phyloP scores from a whole-genome alignment of 306 rosid species.

The Dalbergia cultrata region DNA sequence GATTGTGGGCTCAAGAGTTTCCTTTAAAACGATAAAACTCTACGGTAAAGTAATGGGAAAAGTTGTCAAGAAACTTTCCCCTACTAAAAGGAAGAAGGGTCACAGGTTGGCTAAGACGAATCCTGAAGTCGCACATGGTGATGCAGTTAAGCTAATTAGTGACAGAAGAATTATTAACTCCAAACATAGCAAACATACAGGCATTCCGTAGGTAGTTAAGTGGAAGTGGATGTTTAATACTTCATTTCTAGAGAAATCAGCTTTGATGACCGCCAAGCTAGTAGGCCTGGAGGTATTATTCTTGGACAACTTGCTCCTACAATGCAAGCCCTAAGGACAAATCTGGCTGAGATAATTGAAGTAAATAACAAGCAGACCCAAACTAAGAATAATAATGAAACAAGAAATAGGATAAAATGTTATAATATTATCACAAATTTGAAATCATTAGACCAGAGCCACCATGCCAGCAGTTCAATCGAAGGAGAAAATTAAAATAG shows the following conservation, averaged over 20 bases:
- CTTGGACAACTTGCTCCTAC: constrained; percentile 32
- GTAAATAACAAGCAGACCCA: constrained; percentile 13
- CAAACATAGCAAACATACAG: constrained; percentile 32
- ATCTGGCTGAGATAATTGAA: constrained; percentile 8
- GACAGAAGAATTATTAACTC: constrained; percentile 39
- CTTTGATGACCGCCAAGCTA: constrained; percentile 4
- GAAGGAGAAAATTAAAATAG: constrained; percentile 21
- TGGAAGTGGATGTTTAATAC: constrained; percentile 4
- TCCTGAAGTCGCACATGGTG: constrained; percentile 41
- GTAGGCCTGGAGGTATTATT: constrained; percentile 4
- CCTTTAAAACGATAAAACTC: constrained; percentile 43
- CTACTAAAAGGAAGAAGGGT: constrained; percentile 41
- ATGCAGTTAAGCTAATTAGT: constrained; percentile 36
- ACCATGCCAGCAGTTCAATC: neutral
- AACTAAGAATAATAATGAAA: neutral
- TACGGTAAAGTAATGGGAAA: constrained; percentile 16
- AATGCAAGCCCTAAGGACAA: constrained; percentile 10
- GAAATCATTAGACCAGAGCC: constrained; percentile 31
- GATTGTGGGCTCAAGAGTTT: constrained; percentile 36
- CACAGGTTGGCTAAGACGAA: constrained; percentile 38
- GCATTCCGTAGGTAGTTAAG: constrained; percentile 22
- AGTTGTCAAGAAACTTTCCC: constrained; percentile 38
- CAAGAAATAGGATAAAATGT: neutral
- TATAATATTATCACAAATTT: constrained; percentile 13
- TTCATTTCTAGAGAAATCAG: constrained; percentile 22